Conservation (phyloP, 2,329 filamentous ascomycete genomes). For the Septoria linicola region DNA sequence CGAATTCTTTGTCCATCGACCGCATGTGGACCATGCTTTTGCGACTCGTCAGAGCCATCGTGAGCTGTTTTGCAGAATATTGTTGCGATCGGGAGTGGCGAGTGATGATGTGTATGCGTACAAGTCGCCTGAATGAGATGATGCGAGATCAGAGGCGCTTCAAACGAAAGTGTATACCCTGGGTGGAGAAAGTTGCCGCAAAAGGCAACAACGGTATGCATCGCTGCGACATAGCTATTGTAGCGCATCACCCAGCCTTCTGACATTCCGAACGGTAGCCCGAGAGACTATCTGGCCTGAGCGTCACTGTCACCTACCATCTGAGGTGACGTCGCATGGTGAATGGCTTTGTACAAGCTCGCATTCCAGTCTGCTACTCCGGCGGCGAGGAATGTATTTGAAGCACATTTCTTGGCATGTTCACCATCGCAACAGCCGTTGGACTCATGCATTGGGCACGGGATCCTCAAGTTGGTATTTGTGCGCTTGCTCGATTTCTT, state of each 20-base stretch:
- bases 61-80: not conserved
- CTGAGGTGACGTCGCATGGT: conserved; percentile 21
- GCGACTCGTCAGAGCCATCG: conserved; percentile 28
- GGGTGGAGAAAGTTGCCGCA: conserved; percentile 12
- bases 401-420: not conserved
- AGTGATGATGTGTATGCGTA: no score
- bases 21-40: conserved; percentile 40
- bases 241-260: conserved; percentile 24
- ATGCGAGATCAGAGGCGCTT: not conserved
- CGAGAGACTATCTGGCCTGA: conserved; percentile 26
- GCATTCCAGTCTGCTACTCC: conserved; percentile 24
- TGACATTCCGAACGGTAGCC: conserved; percentile 31
- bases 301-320: conserved; percentile 15
- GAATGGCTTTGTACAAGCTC: conserved; percentile 28
- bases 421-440: not conserved
- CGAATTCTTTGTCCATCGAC: conserved; percentile 52
- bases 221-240: conserved; percentile 29
- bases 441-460: no score
- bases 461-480: conserved; percentile 1
- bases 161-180: no score
- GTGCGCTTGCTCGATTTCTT: not conserved
- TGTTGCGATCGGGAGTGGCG: not conserved
- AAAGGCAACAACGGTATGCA: conserved; percentile 16
- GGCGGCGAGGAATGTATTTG: conserved; percentile 14
- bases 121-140: not conserved